Evolutionary conservation across 805 yeast species (phyloP).

Genomic region (Candida tallmaniae): DNA sequence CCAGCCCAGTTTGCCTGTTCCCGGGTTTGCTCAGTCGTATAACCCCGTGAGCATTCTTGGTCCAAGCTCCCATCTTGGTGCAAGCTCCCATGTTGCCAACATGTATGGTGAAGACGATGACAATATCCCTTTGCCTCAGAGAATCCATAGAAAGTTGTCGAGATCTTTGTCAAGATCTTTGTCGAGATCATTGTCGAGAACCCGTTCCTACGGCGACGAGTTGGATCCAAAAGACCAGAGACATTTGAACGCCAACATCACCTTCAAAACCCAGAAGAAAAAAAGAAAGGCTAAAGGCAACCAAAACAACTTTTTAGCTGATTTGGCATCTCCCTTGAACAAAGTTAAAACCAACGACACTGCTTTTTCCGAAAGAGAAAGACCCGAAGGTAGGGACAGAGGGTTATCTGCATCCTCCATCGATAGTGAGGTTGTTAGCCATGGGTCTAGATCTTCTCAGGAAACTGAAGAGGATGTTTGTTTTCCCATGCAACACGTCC

Average conservation of each 20-base stretch:
- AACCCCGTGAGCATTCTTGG: slow-evolving; percentile 8
- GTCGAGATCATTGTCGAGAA: slow-evolving; percentile 9
- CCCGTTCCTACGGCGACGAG: slow-evolving; percentile 12
- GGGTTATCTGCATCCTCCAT: slow-evolving; percentile 34
- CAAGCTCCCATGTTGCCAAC: neutral
- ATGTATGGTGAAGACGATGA: slow-evolving; percentile 2
- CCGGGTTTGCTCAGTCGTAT: slow-evolving; percentile 3
- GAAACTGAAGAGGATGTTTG: slow-evolving; percentile 98
- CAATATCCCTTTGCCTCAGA: slow-evolving; percentile 1
- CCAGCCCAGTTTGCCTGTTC: slow-evolving; percentile 33
- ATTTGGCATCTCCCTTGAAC: slow-evolving; percentile 25
- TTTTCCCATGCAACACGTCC: slow-evolving; percentile 75
- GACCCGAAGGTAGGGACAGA: slow-evolving; percentile 23
- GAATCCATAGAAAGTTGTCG: slow-evolving; percentile 8
- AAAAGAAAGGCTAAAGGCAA: slow-evolving; percentile 9
- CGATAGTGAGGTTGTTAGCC: slow-evolving; percentile 68
- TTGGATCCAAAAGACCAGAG: slow-evolving; percentile 14
- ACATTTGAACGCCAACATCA: slow-evolving; percentile 6
- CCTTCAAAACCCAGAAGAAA: slow-evolving; percentile 7
- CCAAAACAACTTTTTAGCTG: slow-evolving; percentile 19
- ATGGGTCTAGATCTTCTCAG: slow-evolving; percentile 72
- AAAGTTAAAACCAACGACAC: slow-evolving; percentile 23
- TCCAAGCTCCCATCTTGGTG: neutral
- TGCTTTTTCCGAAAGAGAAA: slow-evolving; percentile 13
- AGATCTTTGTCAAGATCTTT: slow-evolving; percentile 9